Base-by-base conservation (phyloP, 768 basidiomycete species). In the Neoboletus brunneissimus region DNA sequence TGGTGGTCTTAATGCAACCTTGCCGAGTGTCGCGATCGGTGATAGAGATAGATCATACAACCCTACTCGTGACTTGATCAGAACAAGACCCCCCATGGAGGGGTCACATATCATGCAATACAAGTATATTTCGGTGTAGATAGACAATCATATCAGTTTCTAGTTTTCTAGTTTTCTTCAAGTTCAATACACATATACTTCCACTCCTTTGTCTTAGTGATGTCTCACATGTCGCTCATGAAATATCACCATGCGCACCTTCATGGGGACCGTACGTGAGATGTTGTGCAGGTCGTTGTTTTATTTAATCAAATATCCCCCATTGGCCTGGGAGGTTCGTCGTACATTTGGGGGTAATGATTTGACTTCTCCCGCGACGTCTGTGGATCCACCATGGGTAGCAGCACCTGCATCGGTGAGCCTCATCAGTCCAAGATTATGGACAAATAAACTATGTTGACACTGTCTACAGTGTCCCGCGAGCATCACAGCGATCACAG, bases 1-100 rank as follows among this genome's bases (percentile, higher is more conserved):
- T 91, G 51, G 61, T 62, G 54, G 54, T 59, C 20, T 55, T 11
- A 4, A 43, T 54, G n/a, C 51, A 52, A 50, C 51, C 0, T 22
- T 45, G 25, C 32, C 15, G 37, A 43, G 55, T 49, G 20, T 59
- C 38, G 45, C 43, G 63, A 59, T 67, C 57, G 48, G 46, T 48
- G 52, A 64, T 53, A 41, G 51, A 44, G 52, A 64, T 53, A 41
- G 55, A 57, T 57, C 32, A 34, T 32, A 32, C 31, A 32, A 11
- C 11, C 31, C 4, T 11, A 2, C 16, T 11, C 2, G 23, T 58
- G 54, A 58, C 58, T 56, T 58, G 63, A 59, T 65, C 49, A 57
- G 15, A 53, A 50, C 27, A 44, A 41, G 57, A 62, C 59, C 66
- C 56, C 53, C 32, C 5, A n/a, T 1, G 3, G 47, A 38, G 46